These are phyloP conservation scores for Neurospora sp. DNA, from an alignment of 2,329 filamentous ascomycete species.

Conservation along the genomic window DNA sequence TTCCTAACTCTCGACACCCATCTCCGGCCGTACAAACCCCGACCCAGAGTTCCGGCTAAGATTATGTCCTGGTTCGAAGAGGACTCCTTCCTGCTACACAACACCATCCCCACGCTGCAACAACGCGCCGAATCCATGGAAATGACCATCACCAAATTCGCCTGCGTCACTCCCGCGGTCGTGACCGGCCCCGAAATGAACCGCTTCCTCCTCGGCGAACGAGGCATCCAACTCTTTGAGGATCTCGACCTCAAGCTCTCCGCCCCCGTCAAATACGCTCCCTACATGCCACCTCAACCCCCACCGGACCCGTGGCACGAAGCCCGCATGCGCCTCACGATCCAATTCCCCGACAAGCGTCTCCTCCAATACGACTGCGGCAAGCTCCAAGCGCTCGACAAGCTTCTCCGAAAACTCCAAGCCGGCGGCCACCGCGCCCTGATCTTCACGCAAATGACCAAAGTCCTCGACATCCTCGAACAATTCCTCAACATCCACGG, in stretches of 20 bases:
- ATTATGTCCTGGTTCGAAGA: slow-evolving; percentile 68
- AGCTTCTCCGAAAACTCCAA: slow-evolving; percentile 76
- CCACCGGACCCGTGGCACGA: slow-evolving; percentile 81
- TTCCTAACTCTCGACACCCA: slow-evolving; percentile 56
- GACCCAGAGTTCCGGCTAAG: slow-evolving; percentile 49
- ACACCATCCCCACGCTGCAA: slow-evolving; percentile 64
- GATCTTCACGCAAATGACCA: slow-evolving; percentile 99
- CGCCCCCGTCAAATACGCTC: slow-evolving; percentile 43
- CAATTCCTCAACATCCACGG: slow-evolving; percentile 97
- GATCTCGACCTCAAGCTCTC: slow-evolving; percentile 48
- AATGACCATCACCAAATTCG: slow-evolving; percentile 73
- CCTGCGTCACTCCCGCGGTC: slow-evolving; percentile 82
- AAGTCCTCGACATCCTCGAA: slow-evolving; percentile 93
- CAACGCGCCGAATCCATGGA: slow-evolving; percentile 65
- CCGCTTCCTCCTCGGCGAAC: slow-evolving; percentile 53
- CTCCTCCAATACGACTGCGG: slow-evolving; percentile 97
- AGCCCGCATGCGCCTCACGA: slow-evolving; percentile 81
- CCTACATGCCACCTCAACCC: slow-evolving; percentile 45
- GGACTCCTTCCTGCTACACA: slow-evolving; percentile 51
- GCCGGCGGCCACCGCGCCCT: slow-evolving; percentile 84
- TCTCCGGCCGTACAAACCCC: slow-evolving; percentile 47
- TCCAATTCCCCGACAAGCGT: slow-evolving; percentile 92
- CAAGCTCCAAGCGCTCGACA: slow-evolving; percentile 84
- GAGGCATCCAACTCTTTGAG: slow-evolving; percentile 46
- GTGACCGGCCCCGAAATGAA: slow-evolving; percentile 65